Base-by-base conservation (phyloP, 176 grass and related monocot genomes). In the Microstegium vimineum region DNA sequence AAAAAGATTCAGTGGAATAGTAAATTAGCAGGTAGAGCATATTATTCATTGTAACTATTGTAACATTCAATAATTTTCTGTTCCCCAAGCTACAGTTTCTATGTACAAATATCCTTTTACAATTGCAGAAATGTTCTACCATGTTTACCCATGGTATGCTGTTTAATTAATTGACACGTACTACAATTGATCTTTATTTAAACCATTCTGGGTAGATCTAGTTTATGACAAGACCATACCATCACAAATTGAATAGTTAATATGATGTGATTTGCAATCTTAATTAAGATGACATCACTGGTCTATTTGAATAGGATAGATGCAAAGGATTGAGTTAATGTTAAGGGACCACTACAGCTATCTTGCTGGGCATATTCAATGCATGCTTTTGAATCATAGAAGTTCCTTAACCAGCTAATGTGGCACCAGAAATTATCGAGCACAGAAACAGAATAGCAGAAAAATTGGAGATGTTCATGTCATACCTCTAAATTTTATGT, bases 321-420 rank as follows among this genome's bases (percentile, higher is more conserved):
- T 83, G 75, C 75, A 67, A 87, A 83, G 42, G 77, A 49, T 85
- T 73, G 68, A 81, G 63, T 85, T 88, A 83, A 90, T 91, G 49
- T 51, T 63, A 47, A 64, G 54, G 93, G 90, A 86, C 93, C 87
- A 77, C 57, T 77, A 74, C 85, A 84, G 74, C 82, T 82, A 81
- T 84, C 90, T 68, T 61, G 35, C 73, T 85, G 85, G 84, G 84
- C 35, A 77, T 74, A 87, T 92, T 90, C 81, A 86, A 78, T 92
- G 76, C 87, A 40, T 84, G 78, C 83, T 92, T 94, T 94, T 67
- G 26, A 65, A 80, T 82, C 62, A 80, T 84, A 54, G 71, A 64
- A 71, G 70, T 64, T 76, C 46, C 66, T 87, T 87, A 80, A 78
- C 40, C 66, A 79, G 74, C 90, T 81, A 73, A 74, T 80, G 46